Evolutionary conservation across 805 yeast genomes (phyloP).

Genomic region (Lachancea kluyveri): DNA sequence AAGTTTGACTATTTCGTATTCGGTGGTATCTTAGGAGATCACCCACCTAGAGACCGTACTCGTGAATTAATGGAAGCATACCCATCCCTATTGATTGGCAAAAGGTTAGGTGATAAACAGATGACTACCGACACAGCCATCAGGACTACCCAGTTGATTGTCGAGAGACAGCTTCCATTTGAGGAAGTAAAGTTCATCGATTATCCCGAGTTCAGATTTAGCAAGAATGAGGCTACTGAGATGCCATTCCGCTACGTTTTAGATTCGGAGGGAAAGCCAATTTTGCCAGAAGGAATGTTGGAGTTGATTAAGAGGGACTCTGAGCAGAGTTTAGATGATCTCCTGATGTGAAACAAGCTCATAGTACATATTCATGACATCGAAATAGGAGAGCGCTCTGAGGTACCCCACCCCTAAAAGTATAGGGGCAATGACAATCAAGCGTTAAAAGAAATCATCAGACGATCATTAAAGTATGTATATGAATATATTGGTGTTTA

Average conservation of each 20-base stretch:
- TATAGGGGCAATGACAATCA: no score
- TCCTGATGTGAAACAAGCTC: no score
- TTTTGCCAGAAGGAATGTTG: conserved; percentile 88
- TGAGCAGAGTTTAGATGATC: conserved; percentile 73
- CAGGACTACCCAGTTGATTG: conserved; percentile 77
- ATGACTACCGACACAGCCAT: conserved; percentile 99
- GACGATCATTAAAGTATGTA: no score
- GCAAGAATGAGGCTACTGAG: conserved; percentile 85
- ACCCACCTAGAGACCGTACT: conserved; percentile 87
- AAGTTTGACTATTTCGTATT: conserved; percentile 84
- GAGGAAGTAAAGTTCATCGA: conserved; percentile 80
- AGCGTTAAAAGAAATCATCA: no score
- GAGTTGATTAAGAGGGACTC: conserved; percentile 80
- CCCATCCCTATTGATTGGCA: conserved; percentile 65
- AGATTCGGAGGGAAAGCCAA: conserved; percentile 59
- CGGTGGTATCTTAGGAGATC: conserved; percentile 95
- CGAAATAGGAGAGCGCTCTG: no score
- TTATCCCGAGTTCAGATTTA: conserved; percentile 88
- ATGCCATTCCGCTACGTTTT: conserved; percentile 94
- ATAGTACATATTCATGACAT: no score
- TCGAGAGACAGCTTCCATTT: conserved; percentile 51
- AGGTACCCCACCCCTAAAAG: no score
- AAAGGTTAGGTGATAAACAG: conserved; percentile 80
- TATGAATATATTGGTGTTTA: no score
- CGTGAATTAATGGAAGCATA: conserved; percentile 75